These are phyloP conservation scores for Talaromyces sp. DNA, from an alignment of 2,329 filamentous ascomycete species.

Conservation along the genomic window DNA sequence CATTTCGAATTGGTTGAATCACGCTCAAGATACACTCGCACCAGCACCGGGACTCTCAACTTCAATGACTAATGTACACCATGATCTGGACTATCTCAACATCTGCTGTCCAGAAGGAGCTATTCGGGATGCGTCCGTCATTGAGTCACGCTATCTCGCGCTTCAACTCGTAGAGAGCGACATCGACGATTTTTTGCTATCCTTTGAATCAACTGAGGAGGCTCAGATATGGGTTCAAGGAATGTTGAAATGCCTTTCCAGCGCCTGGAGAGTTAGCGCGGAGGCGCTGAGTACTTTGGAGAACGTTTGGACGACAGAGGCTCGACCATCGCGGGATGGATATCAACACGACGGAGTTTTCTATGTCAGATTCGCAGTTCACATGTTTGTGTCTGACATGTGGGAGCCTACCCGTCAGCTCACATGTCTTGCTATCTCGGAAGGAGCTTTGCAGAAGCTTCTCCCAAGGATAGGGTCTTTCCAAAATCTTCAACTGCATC, in stretches of 20 bases:
- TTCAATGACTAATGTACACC: neutral
- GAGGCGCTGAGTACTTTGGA: neutral
- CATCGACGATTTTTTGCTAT: conserved; percentile 9
- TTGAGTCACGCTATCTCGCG: conserved; percentile 8
- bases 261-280: neutral
- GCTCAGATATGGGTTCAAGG: neutral
- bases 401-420: conserved; percentile 9
- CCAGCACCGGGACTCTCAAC: neutral
- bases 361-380: conserved; percentile 4
- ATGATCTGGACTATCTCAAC: conserved; percentile 2
- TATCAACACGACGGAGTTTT: conserved; percentile 2
- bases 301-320: neutral
- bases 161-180: conserved; percentile 6
- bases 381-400: conserved; percentile 5
- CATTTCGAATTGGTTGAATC: neutral
- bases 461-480: neutral
- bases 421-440: conserved; percentile 6
- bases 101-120: conserved; percentile 2
- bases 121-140: conserved; percentile 7
- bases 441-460: conserved; percentile 4
- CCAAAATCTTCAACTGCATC: neutral
- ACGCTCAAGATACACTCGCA: neutral
- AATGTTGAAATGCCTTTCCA: neutral
- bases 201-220: conserved; percentile 1
- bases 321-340: neutral